A percentile compares a stretch with the other conserved stretches of the same genome.
Conservation (phyloP, 2,329 filamentous ascomycete species). For the Madurella mycetomatis region DNA sequence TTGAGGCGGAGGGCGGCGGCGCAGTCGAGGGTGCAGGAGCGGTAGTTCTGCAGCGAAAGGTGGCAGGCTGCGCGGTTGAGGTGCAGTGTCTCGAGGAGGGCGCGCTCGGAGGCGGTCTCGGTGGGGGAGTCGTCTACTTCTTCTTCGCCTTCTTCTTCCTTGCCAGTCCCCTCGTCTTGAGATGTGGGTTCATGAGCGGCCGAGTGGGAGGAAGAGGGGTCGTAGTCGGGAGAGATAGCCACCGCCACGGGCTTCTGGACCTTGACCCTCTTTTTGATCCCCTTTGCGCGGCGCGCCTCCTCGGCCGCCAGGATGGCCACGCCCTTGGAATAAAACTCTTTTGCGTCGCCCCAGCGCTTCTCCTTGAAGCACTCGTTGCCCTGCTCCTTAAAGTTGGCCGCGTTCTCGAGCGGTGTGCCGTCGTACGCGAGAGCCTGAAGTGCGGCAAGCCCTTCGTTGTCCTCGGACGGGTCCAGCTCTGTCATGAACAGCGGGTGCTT, state of each 20-base stretch:
- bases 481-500: constrained; percentile 91
- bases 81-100: constrained; percentile 70
- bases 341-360: constrained; percentile 73
- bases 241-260: constrained; percentile 3
- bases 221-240: neutral
- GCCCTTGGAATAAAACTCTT: constrained; percentile 90
- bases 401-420: constrained; percentile 80
- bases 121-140: constrained; percentile 41
- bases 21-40: constrained; percentile 81
- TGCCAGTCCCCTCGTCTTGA: constrained; percentile 5
- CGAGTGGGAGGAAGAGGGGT: neutral
- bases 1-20: constrained; percentile 75
- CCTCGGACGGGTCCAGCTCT: constrained; percentile 63
- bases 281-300: constrained; percentile 42
- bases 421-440: constrained; percentile 89
- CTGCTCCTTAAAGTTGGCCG: constrained; percentile 78
- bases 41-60: constrained; percentile 82
- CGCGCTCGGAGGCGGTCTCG: constrained; percentile 55
- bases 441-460: constrained; percentile 81
- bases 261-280: constrained; percentile 9
- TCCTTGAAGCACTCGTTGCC: constrained; percentile 83
- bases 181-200: constrained; percentile 35
- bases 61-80: constrained; percentile 89
- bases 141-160: constrained; percentile 1
- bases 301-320: constrained; percentile 65